Evolutionary conservation across 2,329 filamentous ascomycete species (phyloP), one percentile per base, ranked within the genome.

Genomic region (Corniculantispora saksenae): DNA sequence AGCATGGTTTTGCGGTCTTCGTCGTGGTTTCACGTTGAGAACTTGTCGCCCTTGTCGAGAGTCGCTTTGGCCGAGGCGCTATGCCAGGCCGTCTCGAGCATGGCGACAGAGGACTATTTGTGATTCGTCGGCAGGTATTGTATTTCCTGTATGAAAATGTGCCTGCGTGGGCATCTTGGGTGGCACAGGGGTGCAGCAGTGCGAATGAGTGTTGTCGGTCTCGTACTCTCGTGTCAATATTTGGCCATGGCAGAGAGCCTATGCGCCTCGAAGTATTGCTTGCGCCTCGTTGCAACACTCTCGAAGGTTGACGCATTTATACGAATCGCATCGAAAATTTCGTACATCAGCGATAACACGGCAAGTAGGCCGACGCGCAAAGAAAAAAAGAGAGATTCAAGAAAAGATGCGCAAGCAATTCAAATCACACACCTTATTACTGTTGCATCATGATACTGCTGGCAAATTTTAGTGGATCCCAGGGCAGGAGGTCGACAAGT

Each of bases 261-360:
- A 63, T 35, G 40, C 60, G n/a, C 51, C 27, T 47, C 40, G 60
- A 48, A 48, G 51, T 45, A n/a, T 25, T 40, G 60, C n/a, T 27
- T 48, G 15, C 51, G 60, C 60, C 54, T 47, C 56, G 50, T 55
- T 48, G 60, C 40, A 63, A 56, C 35, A 50, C 51, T 48, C 60
- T 53, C 51, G 40, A 47, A 35, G 60, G 51, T 38, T 10, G 60
- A 63, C 27, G 60, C 60, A 63, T 63, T 27, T 63, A 63, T 54
- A 23, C 59, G 21, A 48, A 43, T 47, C 27, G 60, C 48, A 63
- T 56, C 1, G 21, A 21, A 19, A 4, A 19, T 55, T 27, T 19
- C 13, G 19, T 15, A n/a, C 60, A 63, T 63, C 59, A 35, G 17
- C 8, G 17, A 55, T 13, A 3, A 32, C 17, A 40, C 15, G 5